Evolutionary conservation across 2,329 filamentous ascomycete species (phyloP).

Genomic region (Aspergillus tanneri): DNA sequence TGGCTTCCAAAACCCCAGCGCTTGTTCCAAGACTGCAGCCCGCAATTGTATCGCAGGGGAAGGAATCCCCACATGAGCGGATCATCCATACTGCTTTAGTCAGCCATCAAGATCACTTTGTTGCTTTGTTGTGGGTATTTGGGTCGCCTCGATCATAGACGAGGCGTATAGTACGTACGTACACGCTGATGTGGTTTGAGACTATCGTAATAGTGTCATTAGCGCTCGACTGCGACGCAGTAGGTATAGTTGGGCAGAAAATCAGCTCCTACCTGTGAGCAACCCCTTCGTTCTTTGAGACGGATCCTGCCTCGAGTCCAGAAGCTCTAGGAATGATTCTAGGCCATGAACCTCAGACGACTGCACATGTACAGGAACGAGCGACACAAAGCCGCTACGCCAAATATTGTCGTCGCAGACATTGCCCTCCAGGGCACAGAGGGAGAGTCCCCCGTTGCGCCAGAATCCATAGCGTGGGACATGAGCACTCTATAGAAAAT

Average conservation of each 20-base stretch:
- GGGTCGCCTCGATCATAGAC: conserved; percentile 16
- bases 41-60: conserved; percentile 69
- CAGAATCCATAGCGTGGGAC: conserved; percentile 39
- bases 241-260: neutral
- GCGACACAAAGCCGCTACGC: conserved; percentile 68
- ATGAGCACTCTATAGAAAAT: conserved; percentile 22
- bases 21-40: conserved; percentile 64
- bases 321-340: conserved; percentile 68
- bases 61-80: conserved; percentile 90
- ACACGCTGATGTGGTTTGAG: conserved; percentile 87
- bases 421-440: conserved; percentile 63
- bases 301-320: conserved; percentile 71
- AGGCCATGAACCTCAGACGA: conserved; percentile 74
- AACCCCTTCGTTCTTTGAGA: conserved; percentile 70
- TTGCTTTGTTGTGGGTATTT: conserved; percentile 12
- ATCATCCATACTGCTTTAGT: conserved; percentile 73
- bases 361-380: conserved; percentile 74
- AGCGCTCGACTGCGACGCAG: conserved; percentile 5
- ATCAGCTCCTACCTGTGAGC: conserved; percentile 73
- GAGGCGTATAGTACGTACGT: conserved; percentile 50
- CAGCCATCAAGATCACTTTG: conserved; percentile 26
- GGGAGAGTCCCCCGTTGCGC: conserved; percentile 44
- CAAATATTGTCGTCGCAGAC: conserved; percentile 72
- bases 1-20: conserved; percentile 90
- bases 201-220: conserved; percentile 51